Evolutionary conservation across 2,329 filamentous ascomycete species (phyloP), one percentile per base, ranked within the genome.

Genomic region (Drechslerella coelobrocha): DNA sequence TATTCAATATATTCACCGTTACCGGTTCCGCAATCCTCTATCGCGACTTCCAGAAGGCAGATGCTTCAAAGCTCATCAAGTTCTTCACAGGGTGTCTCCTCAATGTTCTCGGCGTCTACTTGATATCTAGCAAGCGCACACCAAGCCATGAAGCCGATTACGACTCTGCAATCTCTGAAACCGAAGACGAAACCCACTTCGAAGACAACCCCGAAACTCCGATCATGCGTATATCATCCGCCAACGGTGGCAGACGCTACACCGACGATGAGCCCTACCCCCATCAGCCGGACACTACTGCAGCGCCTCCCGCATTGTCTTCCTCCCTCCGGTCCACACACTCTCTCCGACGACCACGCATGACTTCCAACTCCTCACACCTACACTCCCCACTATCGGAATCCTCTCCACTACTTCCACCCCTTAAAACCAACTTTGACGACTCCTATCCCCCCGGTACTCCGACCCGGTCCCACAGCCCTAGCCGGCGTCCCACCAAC

Each of bases 1-100:
- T 95, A 73, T 99, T 99, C 78, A 99, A 94, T 0, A 83, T 99
- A 6, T 96, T 90, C 4, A 94, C 97, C 73, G 97, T 99, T 75
- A 84, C 96, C 55, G 94, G 94, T 62, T 97, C 92, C 76, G 93
- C 93, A 0, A 84, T 99, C 7, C 81, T 99, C 4, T 99, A 97
- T 78, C 88, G 93, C 53, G 94, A 99, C 78, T 99, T 99, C 76
- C 90, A 97, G 78, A 88, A 89, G 43, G 90, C 91, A 6, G 89
- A 87, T 0, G 80, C 83, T 27, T 83, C 87, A 51, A 89, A 91
- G 76, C 90, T 90, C 1, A 81, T 82, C 62, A 96, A 96, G 76
- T 99, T 99, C 77, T 81, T 96, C 10, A 91, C 90, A 21, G 94
- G 94, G 37, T 99, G 94, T 79, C 83, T 91, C 2, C 80, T 99